Percentiles rank a stretch among this genome's conserved stretches.
phyloP scores from a whole-genome alignment of 345 rosid genomes.

The Syzygium oleosum region DNA sequence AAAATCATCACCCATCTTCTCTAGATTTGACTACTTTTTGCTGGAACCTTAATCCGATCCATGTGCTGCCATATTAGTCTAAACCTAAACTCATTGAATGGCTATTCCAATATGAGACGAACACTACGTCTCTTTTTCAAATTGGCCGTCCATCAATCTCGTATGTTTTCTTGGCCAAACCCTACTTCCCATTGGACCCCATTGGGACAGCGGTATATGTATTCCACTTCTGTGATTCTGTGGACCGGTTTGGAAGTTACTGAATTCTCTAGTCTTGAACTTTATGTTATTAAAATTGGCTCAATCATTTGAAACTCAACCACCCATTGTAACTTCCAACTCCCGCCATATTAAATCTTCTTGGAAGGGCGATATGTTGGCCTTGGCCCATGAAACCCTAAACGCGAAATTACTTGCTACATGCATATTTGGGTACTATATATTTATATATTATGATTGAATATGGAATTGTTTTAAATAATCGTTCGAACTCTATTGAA shows the following conservation, averaged over 20 bases:
- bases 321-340: conserved; percentile 14
- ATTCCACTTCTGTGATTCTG: background rate
- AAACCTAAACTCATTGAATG: background rate
- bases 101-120: background rate
- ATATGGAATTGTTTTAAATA: background rate
- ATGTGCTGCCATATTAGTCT: background rate
- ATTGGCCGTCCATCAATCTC: background rate
- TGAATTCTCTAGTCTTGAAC: background rate
- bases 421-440: background rate
- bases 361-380: background rate
- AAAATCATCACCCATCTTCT: background rate
- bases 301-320: conserved; percentile 23
- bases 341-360: background rate
- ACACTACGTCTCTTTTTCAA: background rate
- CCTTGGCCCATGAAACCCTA: background rate
- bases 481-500: background rate
- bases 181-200: background rate
- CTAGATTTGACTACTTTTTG: background rate
- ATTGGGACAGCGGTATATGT: background rate
- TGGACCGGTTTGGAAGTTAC: background rate
- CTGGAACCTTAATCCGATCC: background rate
- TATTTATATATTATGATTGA: background rate
- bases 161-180: background rate
- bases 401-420: background rate
- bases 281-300: conserved; percentile 6